A percentile compares a stretch with the other conserved stretches of the same genome.
These are phyloP conservation scores for Claviceps monticola DNA, from an alignment of 2,329 filamentous ascomycete species.

Conservation along the genomic window DNA sequence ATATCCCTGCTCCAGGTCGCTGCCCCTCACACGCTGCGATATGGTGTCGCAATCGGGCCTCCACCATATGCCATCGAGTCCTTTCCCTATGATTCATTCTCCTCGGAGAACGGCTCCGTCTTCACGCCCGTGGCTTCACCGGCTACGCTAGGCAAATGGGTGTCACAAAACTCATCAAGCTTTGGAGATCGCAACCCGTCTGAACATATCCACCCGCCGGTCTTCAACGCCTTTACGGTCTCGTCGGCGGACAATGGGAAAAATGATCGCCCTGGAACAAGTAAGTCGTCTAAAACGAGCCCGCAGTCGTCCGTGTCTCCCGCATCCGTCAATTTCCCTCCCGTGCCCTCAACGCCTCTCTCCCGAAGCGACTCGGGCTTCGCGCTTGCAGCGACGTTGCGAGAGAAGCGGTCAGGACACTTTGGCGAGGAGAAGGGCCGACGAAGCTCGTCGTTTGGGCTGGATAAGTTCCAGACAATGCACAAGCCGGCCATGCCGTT, in stretches of 20 bases:
- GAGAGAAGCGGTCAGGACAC: conserved; percentile 89
- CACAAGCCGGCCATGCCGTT: conserved; percentile 64
- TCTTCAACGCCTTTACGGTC: conserved; percentile 86
- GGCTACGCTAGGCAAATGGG: conserved; percentile 71
- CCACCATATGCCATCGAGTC: conserved; percentile 88
- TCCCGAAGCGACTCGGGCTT: conserved; percentile 88
- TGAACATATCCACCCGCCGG: conserved; percentile 41
- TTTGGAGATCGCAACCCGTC: conserved; percentile 57
- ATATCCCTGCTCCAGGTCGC: conserved; percentile 77
- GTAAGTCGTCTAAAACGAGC: conserved; percentile 47
- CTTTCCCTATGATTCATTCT: conserved; percentile 80
- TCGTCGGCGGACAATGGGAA: conserved; percentile 53
- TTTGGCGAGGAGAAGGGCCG: conserved; percentile 68
- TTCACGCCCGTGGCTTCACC: conserved; percentile 59
- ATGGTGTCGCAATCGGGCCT: conserved; percentile 74
- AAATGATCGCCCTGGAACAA: conserved; percentile 65
- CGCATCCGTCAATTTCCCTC: conserved; percentile 63
- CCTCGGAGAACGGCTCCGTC: conserved; percentile 69
- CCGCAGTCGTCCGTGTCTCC: conserved; percentile 59
- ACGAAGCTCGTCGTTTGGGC: conserved; percentile 83
- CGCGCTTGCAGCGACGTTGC: conserved; percentile 68
- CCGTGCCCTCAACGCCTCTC: conserved; percentile 61
- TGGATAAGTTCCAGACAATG: conserved; percentile 55
- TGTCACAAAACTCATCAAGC: conserved; percentile 74
- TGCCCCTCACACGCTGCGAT: conserved; percentile 78